phyloP scores from a whole-genome alignment of 2,329 filamentous ascomycete genomes.

The Sclerotinia sclerotiorum region DNA sequence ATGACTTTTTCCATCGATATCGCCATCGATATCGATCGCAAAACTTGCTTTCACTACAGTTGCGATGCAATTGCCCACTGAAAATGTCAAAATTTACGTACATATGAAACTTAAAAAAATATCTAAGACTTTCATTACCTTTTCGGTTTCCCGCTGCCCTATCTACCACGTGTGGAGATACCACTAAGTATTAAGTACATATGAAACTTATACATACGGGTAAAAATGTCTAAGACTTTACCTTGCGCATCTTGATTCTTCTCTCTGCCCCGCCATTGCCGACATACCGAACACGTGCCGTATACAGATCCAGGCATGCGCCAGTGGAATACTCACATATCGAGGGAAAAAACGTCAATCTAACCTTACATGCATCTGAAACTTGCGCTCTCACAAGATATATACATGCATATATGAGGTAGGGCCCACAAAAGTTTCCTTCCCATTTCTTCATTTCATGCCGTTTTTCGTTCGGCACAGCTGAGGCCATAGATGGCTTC shows the following conservation, averaged over 20 bases:
- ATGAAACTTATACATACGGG: neutral
- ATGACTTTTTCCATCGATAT: neutral
- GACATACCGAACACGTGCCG: conserved; percentile 7
- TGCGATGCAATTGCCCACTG: neutral
- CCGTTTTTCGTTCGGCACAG: conserved; percentile 3
- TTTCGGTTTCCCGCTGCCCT: conserved; percentile 4
- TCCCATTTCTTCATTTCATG: neutral
- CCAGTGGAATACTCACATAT: neutral
- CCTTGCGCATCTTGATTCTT: neutral
- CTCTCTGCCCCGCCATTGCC: neutral
- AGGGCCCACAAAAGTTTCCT: neutral
- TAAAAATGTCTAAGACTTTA: conserved; percentile 2
- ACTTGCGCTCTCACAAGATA: neutral
- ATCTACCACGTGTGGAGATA: neutral
- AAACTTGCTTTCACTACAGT: conserved; percentile 15
- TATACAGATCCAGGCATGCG: neutral
- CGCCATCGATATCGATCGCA: conserved; percentile 6
- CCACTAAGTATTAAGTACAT: neutral
- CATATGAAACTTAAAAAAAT: conserved; percentile 4
- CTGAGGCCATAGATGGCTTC: neutral
- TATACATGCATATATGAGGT: neutral
- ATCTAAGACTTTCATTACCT: conserved; percentile 6
- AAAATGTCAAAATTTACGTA: conserved; percentile 3
- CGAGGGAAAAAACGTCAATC: neutral
- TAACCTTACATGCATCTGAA: neutral